Conservation (phyloP, 2,329 filamentous ascomycete species). For the Alternaria brassicicola region DNA sequence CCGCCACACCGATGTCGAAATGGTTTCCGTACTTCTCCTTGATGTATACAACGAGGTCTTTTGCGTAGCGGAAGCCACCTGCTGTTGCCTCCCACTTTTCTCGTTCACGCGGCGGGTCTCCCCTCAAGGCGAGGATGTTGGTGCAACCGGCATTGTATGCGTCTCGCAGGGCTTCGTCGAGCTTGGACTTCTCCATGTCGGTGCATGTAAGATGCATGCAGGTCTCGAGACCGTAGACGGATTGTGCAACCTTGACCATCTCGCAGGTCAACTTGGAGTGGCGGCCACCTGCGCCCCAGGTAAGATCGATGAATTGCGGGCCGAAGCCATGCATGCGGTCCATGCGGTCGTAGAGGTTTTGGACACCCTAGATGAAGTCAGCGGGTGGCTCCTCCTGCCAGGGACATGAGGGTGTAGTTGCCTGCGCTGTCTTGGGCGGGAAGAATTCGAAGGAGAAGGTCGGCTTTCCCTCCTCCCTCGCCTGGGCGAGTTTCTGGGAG, state of each 20-base stretch:
- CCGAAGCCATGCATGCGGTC: slow-evolving; percentile 97
- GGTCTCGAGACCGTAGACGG: slow-evolving; percentile 93
- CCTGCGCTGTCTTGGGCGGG: slow-evolving; percentile 91
- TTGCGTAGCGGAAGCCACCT: slow-evolving; percentile 87
- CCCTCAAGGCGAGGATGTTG: slow-evolving; percentile 92
- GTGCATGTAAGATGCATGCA: slow-evolving; percentile 99
- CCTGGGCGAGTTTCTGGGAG: slow-evolving; percentile 84
- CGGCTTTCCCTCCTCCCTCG: slow-evolving; percentile 77
- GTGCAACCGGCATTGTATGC: slow-evolving; percentile 96
- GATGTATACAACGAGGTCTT: slow-evolving; percentile 87
- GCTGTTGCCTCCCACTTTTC: slow-evolving; percentile 92
- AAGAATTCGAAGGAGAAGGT: slow-evolving; percentile 99
- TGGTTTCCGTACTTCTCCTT: slow-evolving; percentile 79
- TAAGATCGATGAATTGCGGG: slow-evolving; percentile 96
- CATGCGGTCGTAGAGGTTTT: slow-evolving; percentile 99
- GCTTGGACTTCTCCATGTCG: slow-evolving; percentile 92
- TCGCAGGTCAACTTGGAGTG: slow-evolving; percentile 92
- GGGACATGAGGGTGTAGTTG: slow-evolving; percentile 26
- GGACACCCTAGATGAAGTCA: slow-evolving; percentile 68
- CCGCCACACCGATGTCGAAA: slow-evolving; percentile 97
- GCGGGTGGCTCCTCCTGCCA: not conserved
- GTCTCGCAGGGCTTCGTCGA: slow-evolving; percentile 83
- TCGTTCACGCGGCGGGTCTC: slow-evolving; percentile 90
- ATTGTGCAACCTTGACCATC: slow-evolving; percentile 96
- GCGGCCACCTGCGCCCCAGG: slow-evolving; percentile 94